These are phyloP conservation scores for Phytophthora chlamydospora DNA, from an alignment of 352 stramenopile genomes.

Conservation along the genomic window DNA sequence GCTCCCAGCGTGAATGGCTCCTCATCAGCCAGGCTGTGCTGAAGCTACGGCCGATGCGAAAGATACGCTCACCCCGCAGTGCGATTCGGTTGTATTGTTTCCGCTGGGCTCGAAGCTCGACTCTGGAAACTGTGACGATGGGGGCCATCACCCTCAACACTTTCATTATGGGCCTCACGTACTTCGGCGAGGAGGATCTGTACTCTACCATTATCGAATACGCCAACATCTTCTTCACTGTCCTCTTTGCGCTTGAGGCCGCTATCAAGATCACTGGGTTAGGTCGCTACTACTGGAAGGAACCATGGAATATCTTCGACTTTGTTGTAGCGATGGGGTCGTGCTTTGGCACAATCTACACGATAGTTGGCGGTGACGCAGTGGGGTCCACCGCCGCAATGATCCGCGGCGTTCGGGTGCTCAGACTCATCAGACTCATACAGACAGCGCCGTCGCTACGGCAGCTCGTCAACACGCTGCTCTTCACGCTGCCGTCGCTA, in stretches of 20 bases:
- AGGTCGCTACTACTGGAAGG: conserved; percentile 76
- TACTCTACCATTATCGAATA: conserved; percentile 63
- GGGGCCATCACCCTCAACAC: conserved; percentile 89
- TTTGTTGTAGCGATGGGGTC: conserved; percentile 62
- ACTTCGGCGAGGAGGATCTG: conserved; percentile 79
- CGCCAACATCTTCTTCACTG: conserved; percentile 81
- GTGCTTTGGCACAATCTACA: conserved; percentile 57
- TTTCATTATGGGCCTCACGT: conserved; percentile 79
- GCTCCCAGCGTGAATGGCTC: conserved; percentile 76
- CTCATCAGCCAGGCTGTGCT: conserved; percentile 62
- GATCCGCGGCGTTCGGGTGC: conserved; percentile 86
- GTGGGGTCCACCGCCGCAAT: conserved; percentile 56
- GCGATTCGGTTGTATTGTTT: conserved; percentile 46
- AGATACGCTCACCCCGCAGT: conserved; percentile 51
- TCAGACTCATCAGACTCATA: conserved; percentile 70
- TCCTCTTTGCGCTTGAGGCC: conserved; percentile 85
- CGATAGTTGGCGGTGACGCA: conserved; percentile 28
- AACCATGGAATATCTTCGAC: conserved; percentile 88
- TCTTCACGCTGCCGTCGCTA: conserved; percentile 76
- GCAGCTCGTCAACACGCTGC: conserved; percentile 83
- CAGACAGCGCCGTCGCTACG: conserved; percentile 72
- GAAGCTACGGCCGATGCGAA: conserved; percentile 45
- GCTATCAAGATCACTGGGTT: conserved; percentile 82
- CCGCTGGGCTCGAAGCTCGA: conserved; percentile 44
- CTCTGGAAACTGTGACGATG: conserved; percentile 81